phyloP scores from a whole-genome alignment of 2,329 filamentous ascomycete genomes.

The Botrytis hyacinthi region DNA sequence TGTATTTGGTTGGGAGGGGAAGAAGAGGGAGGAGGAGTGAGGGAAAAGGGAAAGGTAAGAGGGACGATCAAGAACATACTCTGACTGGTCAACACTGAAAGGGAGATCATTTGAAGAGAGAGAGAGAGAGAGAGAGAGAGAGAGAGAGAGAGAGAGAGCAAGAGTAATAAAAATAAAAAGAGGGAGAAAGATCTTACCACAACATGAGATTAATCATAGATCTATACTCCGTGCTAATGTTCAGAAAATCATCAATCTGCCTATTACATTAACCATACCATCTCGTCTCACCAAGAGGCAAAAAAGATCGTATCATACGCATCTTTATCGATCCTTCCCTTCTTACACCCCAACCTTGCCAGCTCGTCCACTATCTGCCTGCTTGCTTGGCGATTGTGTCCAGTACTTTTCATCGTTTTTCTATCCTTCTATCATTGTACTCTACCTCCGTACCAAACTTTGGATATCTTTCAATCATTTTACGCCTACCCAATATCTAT shows the following conservation, averaged over 20 bases:
- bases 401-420: not conserved
- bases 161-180: not conserved
- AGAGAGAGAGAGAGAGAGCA: too few species aligned
- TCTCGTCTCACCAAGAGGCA: not conserved
- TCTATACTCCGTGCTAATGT: not conserved
- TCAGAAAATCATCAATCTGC: not conserved
- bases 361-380: not conserved
- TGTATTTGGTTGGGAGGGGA: not conserved
- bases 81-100: not conserved
- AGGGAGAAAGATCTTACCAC: not conserved
- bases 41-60: not conserved
- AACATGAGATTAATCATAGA: not conserved
- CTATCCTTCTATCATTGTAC: not conserved
- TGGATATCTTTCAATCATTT: not conserved
- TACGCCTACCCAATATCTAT: not conserved
- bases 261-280: not conserved
- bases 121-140: not conserved
- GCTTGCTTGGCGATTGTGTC: not conserved
- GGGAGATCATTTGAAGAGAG: not conserved
- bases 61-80: not conserved
- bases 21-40: not conserved
- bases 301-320: not conserved
- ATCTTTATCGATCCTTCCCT: conserved; percentile 6
- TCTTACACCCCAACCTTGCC: not conserved
- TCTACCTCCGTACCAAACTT: not conserved